Base-by-base conservation (phyloP, 2,329 filamentous ascomycete species). In the Fusarium longipes region DNA sequence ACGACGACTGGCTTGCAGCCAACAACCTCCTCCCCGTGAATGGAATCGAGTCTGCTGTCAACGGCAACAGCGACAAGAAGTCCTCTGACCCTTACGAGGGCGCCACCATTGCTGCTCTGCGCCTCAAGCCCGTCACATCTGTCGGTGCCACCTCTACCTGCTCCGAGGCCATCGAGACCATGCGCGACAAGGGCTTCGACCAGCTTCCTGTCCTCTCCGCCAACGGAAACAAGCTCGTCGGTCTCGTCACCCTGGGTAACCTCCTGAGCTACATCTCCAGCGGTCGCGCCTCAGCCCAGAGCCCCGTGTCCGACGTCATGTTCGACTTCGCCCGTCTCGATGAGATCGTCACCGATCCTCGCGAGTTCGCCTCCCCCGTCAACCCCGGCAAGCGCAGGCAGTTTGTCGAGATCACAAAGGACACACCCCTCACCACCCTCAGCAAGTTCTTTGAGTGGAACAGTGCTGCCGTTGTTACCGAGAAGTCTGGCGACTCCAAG, bases 371-470 rank as follows among this genome's bases (percentile, higher is more conserved):
- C 29, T 76, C 77, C 17, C 73, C 77, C 35, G 74, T 75, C 44
- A 75, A 79, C 63, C 73, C 75, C 22, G 78, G 73, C 57, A 78
- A 79, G 65, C 86, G 87, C 78, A 85, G 89, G 59, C 89, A 91
- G 75, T 99, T 97, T 80, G 91, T 98, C 49, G 92, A 98, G 80
- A 97, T 99, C 76, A 98, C 96, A 8, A 83, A 91, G 77, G 92
- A 97, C 70, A 99, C 96, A 2, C 91, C 91, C 5, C 84, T 99
- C 36, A 87, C 86, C 44, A 90, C 91, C 42, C 84, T 99, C 53
- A 95, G 93, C 82, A 89, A 92, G 74, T 99, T 99, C 81, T 93
- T 98, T 69, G 93, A 98, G 81, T 98, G 96, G 93, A 98, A 99
- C 80, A 96, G 92, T 71, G 95, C 96, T 1, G 96, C 96, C 0